Base-by-base conservation (phyloP, 495 filamentous ascomycete genomes). In the Hypomontagnella monticulosa region DNA sequence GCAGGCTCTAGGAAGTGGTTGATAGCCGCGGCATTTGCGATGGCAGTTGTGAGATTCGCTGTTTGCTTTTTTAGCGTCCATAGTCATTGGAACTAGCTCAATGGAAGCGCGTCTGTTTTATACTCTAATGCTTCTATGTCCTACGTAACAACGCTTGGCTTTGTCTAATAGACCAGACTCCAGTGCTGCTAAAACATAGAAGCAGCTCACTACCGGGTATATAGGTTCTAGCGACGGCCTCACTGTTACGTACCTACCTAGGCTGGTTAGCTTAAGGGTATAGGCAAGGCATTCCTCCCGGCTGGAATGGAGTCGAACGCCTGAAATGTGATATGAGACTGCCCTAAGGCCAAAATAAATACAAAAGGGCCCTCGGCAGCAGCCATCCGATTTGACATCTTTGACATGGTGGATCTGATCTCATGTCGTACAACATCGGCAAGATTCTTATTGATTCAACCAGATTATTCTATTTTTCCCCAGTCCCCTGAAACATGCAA, bases 281-380 rank as follows among this genome's bases (percentile, higher is more conserved):
- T 41, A 54, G 34, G 48, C 50, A 55, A 12, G 49, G 48, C 34
- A 59, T 49, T 11, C 54, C 54, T 60, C 47, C 60, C 59, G 55
- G 36, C 34, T 51, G 55, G 55, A 69, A 63, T 57, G 11, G 27
- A 32, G n/a, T n/a, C n/a, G n/a, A n/a, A n/a, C n/a, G n/a, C 42
- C 40, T 18, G 43, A 47, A 20, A 19, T n/a, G 38, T 57, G 23
- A 51, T 53, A 49, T 34, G 40, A 15, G 46, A 50, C n/a, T n/a
- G n/a, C n/a, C n/a, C n/a, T n/a, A n/a, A n/a, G n/a, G n/a, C n/a
- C n/a, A n/a, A n/a, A n/a, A n/a, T 27, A 27, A 27, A 27, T 27
- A 27, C 23, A 27, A 53, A 30, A 51, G 37, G 30, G 12, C 20
- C 15, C 4, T 34, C 37, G 46, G 57, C 14, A 42, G 34, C 19